phyloP scores from a whole-genome alignment of 2,329 filamentous ascomycete genomes.

The Fusarium torulosum region DNA sequence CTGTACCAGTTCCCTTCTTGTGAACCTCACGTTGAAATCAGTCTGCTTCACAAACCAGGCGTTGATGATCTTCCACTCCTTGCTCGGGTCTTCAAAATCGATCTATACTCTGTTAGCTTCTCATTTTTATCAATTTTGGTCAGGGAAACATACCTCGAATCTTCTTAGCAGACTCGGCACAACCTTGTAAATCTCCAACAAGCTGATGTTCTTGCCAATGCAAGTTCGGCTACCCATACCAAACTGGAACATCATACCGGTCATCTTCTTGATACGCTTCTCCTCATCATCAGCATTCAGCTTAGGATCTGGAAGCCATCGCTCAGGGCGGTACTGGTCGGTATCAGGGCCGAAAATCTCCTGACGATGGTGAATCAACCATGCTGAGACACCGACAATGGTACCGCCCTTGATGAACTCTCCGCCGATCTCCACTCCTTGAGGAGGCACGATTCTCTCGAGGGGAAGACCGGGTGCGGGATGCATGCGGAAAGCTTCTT shows the following conservation, averaged over 20 bases:
- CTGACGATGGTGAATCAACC: conserved; percentile 77
- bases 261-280: conserved; percentile 53
- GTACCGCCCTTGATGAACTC: conserved; percentile 75
- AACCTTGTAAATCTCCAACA: conserved; percentile 74
- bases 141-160: conserved; percentile 34
- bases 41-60: conserved; percentile 74
- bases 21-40: conserved; percentile 64
- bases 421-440: conserved; percentile 73
- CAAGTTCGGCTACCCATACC: conserved; percentile 78
- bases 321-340: conserved; percentile 75
- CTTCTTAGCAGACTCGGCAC: conserved; percentile 58
- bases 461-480: conserved; percentile 79
- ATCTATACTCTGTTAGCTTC: conserved; percentile 56
- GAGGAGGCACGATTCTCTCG: conserved; percentile 77
- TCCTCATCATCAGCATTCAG: conserved; percentile 58
- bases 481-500: conserved; percentile 82
- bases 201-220: conserved; percentile 74
- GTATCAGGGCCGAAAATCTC: conserved; percentile 77
- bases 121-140: accelerated
- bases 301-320: conserved; percentile 67
- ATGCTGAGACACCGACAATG: conserved; percentile 79
- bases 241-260: conserved; percentile 65
- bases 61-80: conserved; percentile 70
- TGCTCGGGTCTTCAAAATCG: conserved; percentile 63
- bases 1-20: conserved; percentile 58